Conservation (phyloP, 2,329 filamentous ascomycete species). For the Mycosphaerella sp. region DNA sequence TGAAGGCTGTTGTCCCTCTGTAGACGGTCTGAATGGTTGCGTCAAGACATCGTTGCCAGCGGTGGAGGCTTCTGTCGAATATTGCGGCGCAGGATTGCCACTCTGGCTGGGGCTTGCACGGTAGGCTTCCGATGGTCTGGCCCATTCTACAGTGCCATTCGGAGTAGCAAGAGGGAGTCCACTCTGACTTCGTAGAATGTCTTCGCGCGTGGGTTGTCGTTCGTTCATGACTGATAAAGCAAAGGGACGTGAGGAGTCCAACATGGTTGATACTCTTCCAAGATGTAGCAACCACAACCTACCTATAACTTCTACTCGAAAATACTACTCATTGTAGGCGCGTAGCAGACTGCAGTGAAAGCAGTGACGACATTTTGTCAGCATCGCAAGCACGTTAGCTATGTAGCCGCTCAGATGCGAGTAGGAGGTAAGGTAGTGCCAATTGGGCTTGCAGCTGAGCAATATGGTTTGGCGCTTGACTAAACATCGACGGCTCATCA, state of each 20-base stretch:
- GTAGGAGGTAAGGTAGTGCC: no score
- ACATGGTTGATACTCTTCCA: background rate
- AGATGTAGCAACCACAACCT: background rate
- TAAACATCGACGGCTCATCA: background rate
- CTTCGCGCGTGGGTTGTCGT: background rate
- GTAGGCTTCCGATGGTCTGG: constrained; percentile 3
- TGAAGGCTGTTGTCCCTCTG: background rate
- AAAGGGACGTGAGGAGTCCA: constrained; percentile 6
- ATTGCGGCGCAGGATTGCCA: background rate
- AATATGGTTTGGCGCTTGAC: constrained; percentile 1
- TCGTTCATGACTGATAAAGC: background rate
- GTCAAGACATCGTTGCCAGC: background rate
- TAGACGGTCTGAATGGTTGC: background rate
- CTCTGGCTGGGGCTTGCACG: background rate
- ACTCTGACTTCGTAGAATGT: constrained; percentile 5
- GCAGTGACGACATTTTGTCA: constrained; percentile 12
- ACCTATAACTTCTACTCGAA: background rate
- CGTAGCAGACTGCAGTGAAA: background rate
- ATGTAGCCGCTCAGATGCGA: background rate
- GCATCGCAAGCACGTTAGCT: background rate
- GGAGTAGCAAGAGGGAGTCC: constrained; percentile 2
- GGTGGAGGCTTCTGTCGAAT: background rate
- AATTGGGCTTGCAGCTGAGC: background rate
- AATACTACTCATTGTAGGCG: background rate
- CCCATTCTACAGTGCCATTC: constrained; percentile 9